Evolutionary conservation across 2,329 filamentous ascomycete genomes (phyloP).

Genomic region (Fusarium dimerum): DNA sequence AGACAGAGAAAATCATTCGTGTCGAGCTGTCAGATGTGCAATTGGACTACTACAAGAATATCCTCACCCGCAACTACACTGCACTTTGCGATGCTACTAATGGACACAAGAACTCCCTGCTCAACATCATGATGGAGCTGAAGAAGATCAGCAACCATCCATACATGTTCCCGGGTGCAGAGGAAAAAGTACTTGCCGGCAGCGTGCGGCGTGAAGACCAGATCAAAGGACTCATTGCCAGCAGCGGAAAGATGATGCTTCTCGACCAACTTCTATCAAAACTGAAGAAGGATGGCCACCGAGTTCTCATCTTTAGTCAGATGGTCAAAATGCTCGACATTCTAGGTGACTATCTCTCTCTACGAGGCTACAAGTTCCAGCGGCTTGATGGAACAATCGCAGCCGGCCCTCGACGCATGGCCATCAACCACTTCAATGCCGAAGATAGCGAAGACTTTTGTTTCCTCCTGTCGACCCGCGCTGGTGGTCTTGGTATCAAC

Average conservation of each 20-base stretch:
- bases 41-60: constrained; percentile 98
- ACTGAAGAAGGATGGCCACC: constrained; percentile 88
- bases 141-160: constrained; percentile 99
- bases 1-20: constrained; percentile 98
- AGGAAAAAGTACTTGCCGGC: constrained; percentile 82
- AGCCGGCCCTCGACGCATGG: constrained; percentile 81
- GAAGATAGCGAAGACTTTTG: constrained; percentile 94
- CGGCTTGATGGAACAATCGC: constrained; percentile 93
- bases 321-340: constrained; percentile 99
- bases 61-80: constrained; percentile 92
- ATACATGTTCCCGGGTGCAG: constrained; percentile 94
- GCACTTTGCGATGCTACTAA: constrained; percentile 87
- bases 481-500: constrained; percentile 97
- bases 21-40: constrained; percentile 96
- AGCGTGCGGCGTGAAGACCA: constrained; percentile 84
- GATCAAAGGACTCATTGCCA: constrained; percentile 89
- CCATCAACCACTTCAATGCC: constrained; percentile 99
- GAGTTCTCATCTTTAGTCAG: constrained; percentile 97
- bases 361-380: constrained; percentile 94
- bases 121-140: constrained; percentile 99
- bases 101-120: constrained; percentile 88
- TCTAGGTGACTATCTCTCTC: constrained; percentile 87
- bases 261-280: constrained; percentile 94
- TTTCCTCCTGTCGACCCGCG: constrained; percentile 91
- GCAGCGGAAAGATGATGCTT: constrained; percentile 99